Conservation (phyloP, 1,139 yeast species). For the Debaryomyces psychrophilus region DNA sequence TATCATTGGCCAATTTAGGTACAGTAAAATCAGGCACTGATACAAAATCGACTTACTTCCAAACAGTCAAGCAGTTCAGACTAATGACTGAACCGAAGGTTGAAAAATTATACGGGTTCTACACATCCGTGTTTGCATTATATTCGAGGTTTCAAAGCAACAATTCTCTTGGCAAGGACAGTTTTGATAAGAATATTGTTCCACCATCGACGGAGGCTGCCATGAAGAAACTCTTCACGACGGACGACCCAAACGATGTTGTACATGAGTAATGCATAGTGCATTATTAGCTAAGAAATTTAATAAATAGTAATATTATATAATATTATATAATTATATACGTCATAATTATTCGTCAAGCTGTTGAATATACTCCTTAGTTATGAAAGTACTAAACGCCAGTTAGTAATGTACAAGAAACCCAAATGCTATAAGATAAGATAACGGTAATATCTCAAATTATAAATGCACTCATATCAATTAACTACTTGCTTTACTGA, state of each 20-base stretch:
- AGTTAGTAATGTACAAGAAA: constrained; percentile 8
- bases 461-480: constrained; percentile 3
- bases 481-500: constrained; percentile 43
- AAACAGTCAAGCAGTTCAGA: constrained; percentile 57
- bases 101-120: constrained; percentile 37
- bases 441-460: not conserved
- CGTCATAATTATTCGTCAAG: constrained; percentile 3
- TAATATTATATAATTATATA: constrained; percentile 3
- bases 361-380: constrained; percentile 32
- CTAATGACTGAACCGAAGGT: constrained; percentile 54
- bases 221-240: constrained; percentile 48
- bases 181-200: constrained; percentile 27
- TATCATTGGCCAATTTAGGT: constrained; percentile 56
- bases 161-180: constrained; percentile 38
- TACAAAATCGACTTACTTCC: constrained; percentile 46
- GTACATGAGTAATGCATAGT: constrained; percentile 15
- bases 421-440: constrained; percentile 3
- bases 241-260: constrained; percentile 54
- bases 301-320: not conserved
- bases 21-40: constrained; percentile 57
- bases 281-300: not conserved
- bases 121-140: constrained; percentile 42
- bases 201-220: constrained; percentile 45
- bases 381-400: constrained; percentile 35
- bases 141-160: constrained; percentile 29